These are phyloP conservation scores for Alternaria hordeiaustralica DNA, from an alignment of 2,329 filamentous ascomycete genomes.

Conservation along the genomic window DNA sequence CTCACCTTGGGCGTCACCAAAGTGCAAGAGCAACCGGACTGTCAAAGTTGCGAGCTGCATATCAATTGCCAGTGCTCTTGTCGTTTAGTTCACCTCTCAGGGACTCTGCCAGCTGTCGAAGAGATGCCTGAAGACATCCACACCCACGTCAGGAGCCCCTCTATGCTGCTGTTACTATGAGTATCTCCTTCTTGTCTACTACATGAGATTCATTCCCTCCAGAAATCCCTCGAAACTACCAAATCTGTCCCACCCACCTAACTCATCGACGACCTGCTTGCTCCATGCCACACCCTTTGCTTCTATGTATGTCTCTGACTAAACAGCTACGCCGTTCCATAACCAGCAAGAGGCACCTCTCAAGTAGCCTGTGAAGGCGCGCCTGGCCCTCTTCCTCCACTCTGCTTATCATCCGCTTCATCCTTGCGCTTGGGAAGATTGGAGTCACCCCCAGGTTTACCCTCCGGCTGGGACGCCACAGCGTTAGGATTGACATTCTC, in stretches of 20 bases:
- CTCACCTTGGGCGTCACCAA: not conserved
- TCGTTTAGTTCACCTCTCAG: not conserved
- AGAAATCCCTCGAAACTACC: not conserved
- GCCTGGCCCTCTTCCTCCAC: not conserved
- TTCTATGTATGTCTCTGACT: not conserved
- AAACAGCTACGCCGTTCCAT: not conserved
- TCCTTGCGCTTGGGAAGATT: not conserved
- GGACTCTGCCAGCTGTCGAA: not conserved
- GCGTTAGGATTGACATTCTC: not conserved
- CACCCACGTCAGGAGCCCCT: not conserved
- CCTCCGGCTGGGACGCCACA: not conserved
- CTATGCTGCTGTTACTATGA: not conserved
- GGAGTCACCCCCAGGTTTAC: too few species aligned
- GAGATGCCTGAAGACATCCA: not conserved
- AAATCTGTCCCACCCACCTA: not conserved
- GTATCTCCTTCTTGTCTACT: not conserved
- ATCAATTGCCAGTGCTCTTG: not conserved
- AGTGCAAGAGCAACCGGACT: not conserved
- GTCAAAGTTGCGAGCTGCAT: not conserved
- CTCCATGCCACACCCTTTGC: conserved; percentile 15
- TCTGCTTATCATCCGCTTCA: not conserved
- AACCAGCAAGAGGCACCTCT: not conserved
- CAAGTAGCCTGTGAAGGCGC: not conserved
- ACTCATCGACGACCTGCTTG: not conserved
- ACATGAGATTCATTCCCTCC: not conserved